Evolutionary conservation across 2,329 filamentous ascomycete genomes (phyloP).

Genomic region (Lasiodiplodia citricola): DNA sequence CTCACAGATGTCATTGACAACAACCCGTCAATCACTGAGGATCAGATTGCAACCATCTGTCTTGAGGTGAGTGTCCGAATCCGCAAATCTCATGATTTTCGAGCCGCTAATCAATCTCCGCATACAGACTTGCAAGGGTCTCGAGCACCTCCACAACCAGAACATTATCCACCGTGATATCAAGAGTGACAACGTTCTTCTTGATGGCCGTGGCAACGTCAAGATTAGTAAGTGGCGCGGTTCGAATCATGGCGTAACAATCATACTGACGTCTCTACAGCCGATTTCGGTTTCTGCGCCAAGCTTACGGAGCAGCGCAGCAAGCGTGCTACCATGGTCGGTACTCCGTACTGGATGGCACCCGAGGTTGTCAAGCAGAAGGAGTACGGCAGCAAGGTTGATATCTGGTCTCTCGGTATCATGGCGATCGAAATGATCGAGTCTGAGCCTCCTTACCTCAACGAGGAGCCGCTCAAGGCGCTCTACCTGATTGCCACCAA

Average conservation of each 20-base stretch:
- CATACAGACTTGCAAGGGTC: conserved; percentile 84
- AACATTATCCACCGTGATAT: conserved; percentile 99
- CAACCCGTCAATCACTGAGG: conserved; percentile 89
- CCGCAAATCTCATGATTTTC: neutral
- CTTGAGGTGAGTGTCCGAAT: conserved; percentile 71
- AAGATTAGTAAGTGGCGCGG: conserved; percentile 80
- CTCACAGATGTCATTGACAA: conserved; percentile 99
- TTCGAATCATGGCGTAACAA: neutral
- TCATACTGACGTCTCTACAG: conserved; percentile 53
- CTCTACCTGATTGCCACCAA: conserved; percentile 98
- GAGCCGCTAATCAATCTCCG: neutral
- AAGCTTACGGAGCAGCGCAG: conserved; percentile 96
- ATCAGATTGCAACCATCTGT: conserved; percentile 97
- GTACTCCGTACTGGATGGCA: conserved; percentile 99
- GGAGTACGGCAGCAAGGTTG: conserved; percentile 97
- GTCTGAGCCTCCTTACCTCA: conserved; percentile 95
- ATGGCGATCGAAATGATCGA: conserved; percentile 99
- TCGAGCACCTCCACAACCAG: conserved; percentile 92
- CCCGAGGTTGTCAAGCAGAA: conserved; percentile 99
- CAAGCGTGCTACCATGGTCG: conserved; percentile 98
- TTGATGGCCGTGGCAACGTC: conserved; percentile 92
- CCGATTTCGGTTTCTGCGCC: conserved; percentile 98
- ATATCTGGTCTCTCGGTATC: conserved; percentile 98
- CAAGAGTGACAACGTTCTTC: conserved; percentile 97
- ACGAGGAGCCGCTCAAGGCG: conserved; percentile 96